phyloP scores from a whole-genome alignment of 164 flowering plant genomes.

The Tinospora cordifolia region DNA sequence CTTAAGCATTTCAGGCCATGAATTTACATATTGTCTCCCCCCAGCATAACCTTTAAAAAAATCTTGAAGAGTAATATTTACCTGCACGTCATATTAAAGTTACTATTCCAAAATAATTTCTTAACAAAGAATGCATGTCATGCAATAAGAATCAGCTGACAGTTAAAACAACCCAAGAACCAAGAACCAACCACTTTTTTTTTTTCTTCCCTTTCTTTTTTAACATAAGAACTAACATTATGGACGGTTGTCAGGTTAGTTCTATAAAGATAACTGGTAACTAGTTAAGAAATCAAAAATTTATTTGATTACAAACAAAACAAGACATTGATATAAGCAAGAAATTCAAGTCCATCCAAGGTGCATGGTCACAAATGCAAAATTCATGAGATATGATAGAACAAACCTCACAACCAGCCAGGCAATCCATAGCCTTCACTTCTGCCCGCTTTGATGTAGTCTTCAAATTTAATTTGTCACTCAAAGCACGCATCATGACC shows the following conservation, averaged over 20 bases:
- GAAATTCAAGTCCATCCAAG: background rate
- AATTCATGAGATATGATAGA: background rate
- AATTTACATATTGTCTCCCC: constrained; percentile 50
- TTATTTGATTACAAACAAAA: background rate
- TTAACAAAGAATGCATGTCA: background rate
- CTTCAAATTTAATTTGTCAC: constrained; percentile 31
- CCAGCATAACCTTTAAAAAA: constrained; percentile 71
- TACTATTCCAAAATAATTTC: too few species aligned
- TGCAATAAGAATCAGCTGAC: background rate
- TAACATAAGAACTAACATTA: too few species aligned
- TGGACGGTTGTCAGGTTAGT: too few species aligned
- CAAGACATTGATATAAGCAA: background rate
- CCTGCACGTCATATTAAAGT: too few species aligned
- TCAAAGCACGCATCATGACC: constrained; percentile 86
- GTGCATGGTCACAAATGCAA: background rate
- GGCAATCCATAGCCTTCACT: constrained; percentile 75
- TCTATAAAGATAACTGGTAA: background rate
- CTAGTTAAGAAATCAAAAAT: background rate
- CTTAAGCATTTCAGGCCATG: constrained; percentile 93
- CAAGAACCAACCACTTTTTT: background rate
- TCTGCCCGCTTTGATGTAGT: constrained; percentile 32
- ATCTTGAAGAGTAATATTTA: too few species aligned
- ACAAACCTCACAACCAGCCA: constrained; percentile 63
- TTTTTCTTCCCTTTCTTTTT: too few species aligned
- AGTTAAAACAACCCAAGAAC: background rate